Evolutionary conservation across 2,329 filamentous ascomycete species (phyloP).

Genomic region (Niveomyces coronatus): DNA sequence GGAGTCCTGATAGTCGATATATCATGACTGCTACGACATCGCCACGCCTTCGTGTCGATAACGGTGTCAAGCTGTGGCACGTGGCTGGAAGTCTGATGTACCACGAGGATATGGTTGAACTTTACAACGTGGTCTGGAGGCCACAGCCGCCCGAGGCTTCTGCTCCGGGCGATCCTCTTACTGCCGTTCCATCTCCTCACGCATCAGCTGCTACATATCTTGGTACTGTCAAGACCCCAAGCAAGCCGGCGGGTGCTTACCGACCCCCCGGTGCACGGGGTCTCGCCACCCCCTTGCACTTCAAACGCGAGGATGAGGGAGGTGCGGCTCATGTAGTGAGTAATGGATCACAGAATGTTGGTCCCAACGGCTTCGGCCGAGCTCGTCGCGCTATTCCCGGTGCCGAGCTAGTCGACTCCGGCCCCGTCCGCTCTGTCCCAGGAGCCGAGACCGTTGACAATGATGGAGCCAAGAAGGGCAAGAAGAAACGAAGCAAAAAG

Average conservation of each 20-base stretch:
- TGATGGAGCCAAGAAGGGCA: conserved; percentile 79
- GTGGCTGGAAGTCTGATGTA: conserved; percentile 84
- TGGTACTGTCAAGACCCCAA: conserved; percentile 81
- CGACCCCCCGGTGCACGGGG: conserved; percentile 89
- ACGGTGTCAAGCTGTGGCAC: conserved; percentile 93
- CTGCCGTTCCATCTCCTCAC: conserved; percentile 66
- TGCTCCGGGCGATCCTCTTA: conserved; percentile 58
- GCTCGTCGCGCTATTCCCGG: conserved; percentile 74
- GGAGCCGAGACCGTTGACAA: conserved; percentile 55
- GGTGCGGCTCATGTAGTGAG: conserved; percentile 75
- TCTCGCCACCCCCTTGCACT: conserved; percentile 77
- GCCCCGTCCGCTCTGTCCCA: conserved; percentile 58
- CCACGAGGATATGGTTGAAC: conserved; percentile 85
- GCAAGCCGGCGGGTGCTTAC: conserved; percentile 95
- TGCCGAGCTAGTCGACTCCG: conserved; percentile 60
- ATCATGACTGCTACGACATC: conserved; percentile 98
- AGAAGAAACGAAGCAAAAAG: conserved; percentile 95
- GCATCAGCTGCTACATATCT: conserved; percentile 73
- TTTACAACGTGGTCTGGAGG: conserved; percentile 86
- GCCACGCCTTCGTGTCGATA: conserved; percentile 89
- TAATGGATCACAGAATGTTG: conserved; percentile 63
- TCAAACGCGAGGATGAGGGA: conserved; percentile 96
- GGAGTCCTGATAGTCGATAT: conserved; percentile 92
- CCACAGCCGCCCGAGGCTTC: conserved; percentile 57
- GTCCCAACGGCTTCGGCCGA: conserved; percentile 71